Evolutionary conservation across 306 rosid species (phyloP).

Genomic region (Cicer judaicum): DNA sequence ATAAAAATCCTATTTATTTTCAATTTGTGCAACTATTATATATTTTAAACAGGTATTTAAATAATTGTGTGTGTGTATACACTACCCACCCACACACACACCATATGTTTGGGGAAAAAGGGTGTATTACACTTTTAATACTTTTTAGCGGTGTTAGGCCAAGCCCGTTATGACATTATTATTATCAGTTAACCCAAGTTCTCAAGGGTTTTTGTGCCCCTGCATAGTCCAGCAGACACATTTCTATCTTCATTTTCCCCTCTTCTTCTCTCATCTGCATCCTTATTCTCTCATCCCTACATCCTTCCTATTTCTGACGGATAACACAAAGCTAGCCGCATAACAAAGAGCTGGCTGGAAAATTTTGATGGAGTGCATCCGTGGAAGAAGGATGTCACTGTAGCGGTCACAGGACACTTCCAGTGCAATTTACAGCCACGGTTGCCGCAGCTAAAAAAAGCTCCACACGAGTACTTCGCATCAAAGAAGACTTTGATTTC

Average conservation of each 20-base stretch:
- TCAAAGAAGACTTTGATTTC: background rate
- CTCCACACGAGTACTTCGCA: background rate
- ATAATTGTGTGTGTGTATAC: too few relatives aligned
- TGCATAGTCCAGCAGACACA: too few relatives aligned
- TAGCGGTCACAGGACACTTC: background rate
- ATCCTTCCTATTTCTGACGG: background rate
- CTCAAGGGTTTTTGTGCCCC: too few relatives aligned
- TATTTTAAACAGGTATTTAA: too few relatives aligned
- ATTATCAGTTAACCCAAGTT: background rate
- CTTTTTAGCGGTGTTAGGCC: background rate
- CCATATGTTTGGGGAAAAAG: too few relatives aligned
- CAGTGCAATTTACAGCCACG: background rate
- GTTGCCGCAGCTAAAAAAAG: background rate
- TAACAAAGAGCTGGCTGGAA: background rate
- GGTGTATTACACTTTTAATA: background rate
- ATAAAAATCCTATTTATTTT: too few relatives aligned
- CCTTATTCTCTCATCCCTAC: background rate
- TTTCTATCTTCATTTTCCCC: too few relatives aligned
- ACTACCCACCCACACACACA: too few relatives aligned
- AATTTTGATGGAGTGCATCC: background rate
- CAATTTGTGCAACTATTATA: too few relatives aligned
- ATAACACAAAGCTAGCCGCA: background rate
- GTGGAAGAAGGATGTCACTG: background rate
- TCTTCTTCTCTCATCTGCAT: too few relatives aligned
- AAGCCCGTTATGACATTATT: background rate